These are phyloP conservation scores for Phytophthora aleatoria DNA, from an alignment of 352 stramenopile genomes.

Conservation along the genomic window DNA sequence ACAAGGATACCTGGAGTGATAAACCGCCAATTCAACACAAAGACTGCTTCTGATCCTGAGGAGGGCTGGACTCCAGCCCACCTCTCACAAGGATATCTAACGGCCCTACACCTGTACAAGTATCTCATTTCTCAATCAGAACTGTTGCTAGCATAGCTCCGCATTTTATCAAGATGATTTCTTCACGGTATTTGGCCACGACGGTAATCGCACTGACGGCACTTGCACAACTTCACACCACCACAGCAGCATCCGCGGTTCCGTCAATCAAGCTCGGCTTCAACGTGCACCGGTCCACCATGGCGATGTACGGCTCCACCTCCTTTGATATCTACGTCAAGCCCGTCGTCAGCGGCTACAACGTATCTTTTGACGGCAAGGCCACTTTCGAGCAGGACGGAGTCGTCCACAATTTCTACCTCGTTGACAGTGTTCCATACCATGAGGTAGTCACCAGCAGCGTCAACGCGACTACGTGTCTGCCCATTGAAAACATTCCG, in stretches of 20 bases:
- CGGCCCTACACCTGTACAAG: not conserved
- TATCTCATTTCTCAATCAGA: slow-evolving; percentile 24
- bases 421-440: slow-evolving; percentile 45
- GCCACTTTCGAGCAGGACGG: slow-evolving; percentile 37
- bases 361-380: slow-evolving; percentile 46
- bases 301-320: slow-evolving; percentile 42
- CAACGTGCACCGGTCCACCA: slow-evolving; percentile 49
- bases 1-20: too few species aligned
- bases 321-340: slow-evolving; percentile 50
- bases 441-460: slow-evolving; percentile 16
- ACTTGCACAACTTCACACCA: not conserved
- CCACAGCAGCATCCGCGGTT: slow-evolving; percentile 14
- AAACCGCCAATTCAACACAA: too few species aligned
- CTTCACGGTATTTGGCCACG: slow-evolving; percentile 3
- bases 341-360: slow-evolving; percentile 24
- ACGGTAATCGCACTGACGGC: not conserved
- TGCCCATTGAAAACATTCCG: too few species aligned
- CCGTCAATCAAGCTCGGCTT: slow-evolving; percentile 43
- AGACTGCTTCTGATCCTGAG: too few species aligned
- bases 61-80: not conserved
- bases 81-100: not conserved
- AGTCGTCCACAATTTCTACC: slow-evolving; percentile 41
- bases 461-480: too few species aligned
- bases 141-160: not conserved
- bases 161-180: slow-evolving; percentile 16